Evolutionary conservation across 2,329 filamentous ascomycete species (phyloP).

Genomic region (Diaporthe vexans): DNA sequence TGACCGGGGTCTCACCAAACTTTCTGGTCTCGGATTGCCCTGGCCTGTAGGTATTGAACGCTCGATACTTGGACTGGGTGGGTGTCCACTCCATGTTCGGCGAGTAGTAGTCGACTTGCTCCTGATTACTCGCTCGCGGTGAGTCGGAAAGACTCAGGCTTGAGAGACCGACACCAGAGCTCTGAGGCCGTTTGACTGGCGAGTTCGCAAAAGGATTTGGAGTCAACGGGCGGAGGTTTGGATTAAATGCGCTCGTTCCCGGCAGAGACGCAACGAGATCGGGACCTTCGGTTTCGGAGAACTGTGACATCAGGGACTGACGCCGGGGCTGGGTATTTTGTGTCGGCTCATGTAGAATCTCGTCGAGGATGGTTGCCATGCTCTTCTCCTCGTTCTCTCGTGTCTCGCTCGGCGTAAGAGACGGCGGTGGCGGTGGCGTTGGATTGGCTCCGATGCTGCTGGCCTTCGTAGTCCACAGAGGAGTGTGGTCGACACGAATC

Average conservation of each 20-base stretch:
- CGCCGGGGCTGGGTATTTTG: conserved; percentile 41
- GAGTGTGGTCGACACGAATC: conserved; percentile 70
- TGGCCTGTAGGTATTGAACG: conserved; percentile 63
- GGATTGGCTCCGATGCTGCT: conserved; percentile 43
- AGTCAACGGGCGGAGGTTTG: conserved; percentile 2
- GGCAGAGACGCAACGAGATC: conserved; percentile 42
- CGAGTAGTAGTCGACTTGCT: conserved; percentile 55
- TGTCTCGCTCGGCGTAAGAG: conserved; percentile 29
- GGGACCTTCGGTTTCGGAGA: not conserved
- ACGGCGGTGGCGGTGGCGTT: conserved; percentile 42
- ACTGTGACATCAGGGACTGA: conserved; percentile 45
- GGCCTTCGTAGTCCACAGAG: conserved; percentile 58
- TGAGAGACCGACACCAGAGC: conserved; percentile 42
- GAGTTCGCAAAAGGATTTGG: conserved; percentile 36
- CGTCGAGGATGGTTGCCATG: conserved; percentile 63
- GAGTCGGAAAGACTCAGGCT: conserved; percentile 45
- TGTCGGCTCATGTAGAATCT: conserved; percentile 54
- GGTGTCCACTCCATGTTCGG: conserved; percentile 84
- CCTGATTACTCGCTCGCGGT: conserved; percentile 23
- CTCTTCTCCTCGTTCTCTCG: conserved; percentile 54
- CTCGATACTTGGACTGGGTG: conserved; percentile 68
- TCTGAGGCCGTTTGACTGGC: conserved; percentile 24
- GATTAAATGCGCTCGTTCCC: conserved; percentile 28
- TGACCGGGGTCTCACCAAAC: conserved; percentile 62
- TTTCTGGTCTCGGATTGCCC: conserved; percentile 56